Evolutionary conservation across 768 basidiomycete genomes (phyloP), one percentile per base, ranked within the genome.

Genomic region (Sarcodon aspratus): DNA sequence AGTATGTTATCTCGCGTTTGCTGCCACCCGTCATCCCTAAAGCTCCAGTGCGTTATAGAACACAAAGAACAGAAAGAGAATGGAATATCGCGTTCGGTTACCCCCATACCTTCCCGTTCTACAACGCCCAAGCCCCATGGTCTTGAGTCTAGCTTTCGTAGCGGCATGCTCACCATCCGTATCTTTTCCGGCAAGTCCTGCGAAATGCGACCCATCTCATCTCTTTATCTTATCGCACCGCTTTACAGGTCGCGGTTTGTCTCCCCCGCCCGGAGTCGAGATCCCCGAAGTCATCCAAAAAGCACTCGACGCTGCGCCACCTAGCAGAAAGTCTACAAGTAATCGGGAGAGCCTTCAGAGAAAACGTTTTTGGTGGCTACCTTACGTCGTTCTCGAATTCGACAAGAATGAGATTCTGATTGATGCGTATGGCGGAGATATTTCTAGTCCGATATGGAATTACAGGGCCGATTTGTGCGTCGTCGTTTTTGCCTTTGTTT

Each of bases 401-500:
- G 88, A 92, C 69, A 92, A 91, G 74, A 98, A 98, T 66, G 94
- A 98, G 65, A 82, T 98, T 57, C 69, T 99, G 55, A 84, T 98
- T 49, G 95, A 98, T 69, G 93, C 94, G 9, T 75, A 97, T 59
- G 93, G 89, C 8, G 96, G 95, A n/a, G 91, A 97, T 64, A 76
- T 98, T 45, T 60, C 78, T 10, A 81, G 74, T 56, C 96, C 96
- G 3, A 76, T 89, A 45, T 99, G 96, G 95, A 92, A 94, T 69
- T 97, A 94, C 60, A 79, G 86, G 36, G 89, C 96, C 32, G 81
- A 92, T 53, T 99, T 98, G 92, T 96, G 63, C 61, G 89, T 77
- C 12, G 5, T 17, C 9, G 1, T 27, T 17, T 27, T 44, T 47
- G 43, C 17, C 32, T 47, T 50, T 44, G 18, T 36, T 18, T 31